Evolutionary conservation across 2,329 filamentous ascomycete species (phyloP).

Genomic region (Colletotrichum aenigma): DNA sequence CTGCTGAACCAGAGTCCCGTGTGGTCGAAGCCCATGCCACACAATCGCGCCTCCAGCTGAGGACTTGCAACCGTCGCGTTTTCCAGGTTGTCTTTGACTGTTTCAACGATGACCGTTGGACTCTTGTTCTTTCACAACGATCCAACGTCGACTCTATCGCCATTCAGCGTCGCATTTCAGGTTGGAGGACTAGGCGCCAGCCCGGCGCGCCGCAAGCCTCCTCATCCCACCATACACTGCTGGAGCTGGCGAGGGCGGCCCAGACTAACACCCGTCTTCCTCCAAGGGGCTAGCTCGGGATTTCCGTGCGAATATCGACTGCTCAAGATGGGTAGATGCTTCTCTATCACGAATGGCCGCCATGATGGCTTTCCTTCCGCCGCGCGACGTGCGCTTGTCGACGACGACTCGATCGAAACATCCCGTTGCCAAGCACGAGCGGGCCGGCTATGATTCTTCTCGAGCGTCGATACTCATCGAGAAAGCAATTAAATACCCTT

Average conservation of each 20-base stretch:
- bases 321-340: background rate
- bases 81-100: background rate
- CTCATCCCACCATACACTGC: background rate
- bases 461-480: background rate
- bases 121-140: background rate
- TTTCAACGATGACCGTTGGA: background rate
- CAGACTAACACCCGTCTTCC: background rate
- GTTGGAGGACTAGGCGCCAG: background rate
- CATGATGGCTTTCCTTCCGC: background rate
- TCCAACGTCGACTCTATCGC: background rate
- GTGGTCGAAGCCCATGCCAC: background rate
- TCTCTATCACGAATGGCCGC: background rate
- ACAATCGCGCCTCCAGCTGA: background rate
- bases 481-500: constrained; percentile 8
- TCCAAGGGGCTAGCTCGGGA: background rate
- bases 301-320: background rate
- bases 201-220: background rate
- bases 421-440: background rate
- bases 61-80: background rate
- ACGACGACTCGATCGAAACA: background rate
- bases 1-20: background rate
- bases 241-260: background rate
- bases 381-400: background rate
- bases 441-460: background rate
- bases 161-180: background rate